phyloP scores from a whole-genome alignment of 306 rosid species.

The Rosa multiflora region DNA sequence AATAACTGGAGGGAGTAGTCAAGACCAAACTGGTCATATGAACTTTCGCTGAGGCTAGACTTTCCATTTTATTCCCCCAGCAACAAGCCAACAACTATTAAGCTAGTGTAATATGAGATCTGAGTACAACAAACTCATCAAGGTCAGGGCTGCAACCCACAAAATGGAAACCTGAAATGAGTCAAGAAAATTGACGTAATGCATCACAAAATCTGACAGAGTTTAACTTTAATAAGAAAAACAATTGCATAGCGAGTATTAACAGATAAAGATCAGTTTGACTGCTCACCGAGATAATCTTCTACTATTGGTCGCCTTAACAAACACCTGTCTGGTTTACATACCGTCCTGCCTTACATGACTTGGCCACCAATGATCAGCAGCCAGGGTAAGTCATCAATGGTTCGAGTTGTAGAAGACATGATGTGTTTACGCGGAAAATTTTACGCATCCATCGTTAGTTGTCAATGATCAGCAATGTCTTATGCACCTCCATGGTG shows the following conservation, averaged over 20 bases:
- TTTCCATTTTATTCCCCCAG: neutral
- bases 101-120: neutral
- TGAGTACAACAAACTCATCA: neutral
- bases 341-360: neutral
- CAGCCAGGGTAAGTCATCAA: neutral
- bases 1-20: neutral
- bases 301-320: neutral
- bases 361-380: neutral
- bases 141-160: neutral
- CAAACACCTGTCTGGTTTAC: neutral
- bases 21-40: neutral
- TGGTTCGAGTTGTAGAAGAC: too few relatives aligned
- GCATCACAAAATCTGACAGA: neutral
- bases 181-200: neutral
- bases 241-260: neutral
- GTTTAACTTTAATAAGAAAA: neutral
- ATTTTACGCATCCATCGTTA: neutral
- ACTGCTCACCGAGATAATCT: neutral
- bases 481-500: neutral
- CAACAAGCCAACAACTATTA: neutral
- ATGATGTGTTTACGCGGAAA: too few relatives aligned
- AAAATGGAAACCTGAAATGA: neutral
- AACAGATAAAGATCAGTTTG: neutral
- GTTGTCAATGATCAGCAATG: neutral
- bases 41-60: neutral